A percentile compares a stretch with the other conserved stretches of the same genome.
Evolutionary conservation across 2,329 filamentous ascomycete species (phyloP).

Genomic region (Periconia sp.): DNA sequence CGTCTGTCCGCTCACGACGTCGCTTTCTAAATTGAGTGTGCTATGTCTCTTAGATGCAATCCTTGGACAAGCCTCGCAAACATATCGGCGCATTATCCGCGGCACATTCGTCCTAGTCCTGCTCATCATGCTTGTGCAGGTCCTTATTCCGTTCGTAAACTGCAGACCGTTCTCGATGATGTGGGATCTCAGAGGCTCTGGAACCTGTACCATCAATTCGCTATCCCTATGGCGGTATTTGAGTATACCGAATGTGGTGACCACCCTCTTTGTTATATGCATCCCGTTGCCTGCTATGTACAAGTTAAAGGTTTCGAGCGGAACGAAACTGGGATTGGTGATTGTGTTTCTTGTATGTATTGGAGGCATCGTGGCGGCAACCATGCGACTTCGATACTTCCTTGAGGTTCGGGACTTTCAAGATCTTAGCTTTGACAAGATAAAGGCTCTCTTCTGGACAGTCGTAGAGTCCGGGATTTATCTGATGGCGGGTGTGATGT

Average conservation of each 20-base stretch:
- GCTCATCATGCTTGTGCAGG: conserved; percentile 20
- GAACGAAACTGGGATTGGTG: conserved; percentile 17
- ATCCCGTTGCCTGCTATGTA: conserved; percentile 24
- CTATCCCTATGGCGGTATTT: conserved; percentile 26
- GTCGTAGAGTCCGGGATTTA: conserved; percentile 29
- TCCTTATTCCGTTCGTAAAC: conserved; percentile 28
- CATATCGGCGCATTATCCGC: conserved; percentile 15
- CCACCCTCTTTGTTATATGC: conserved; percentile 21
- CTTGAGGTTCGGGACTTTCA: conserved; percentile 18
- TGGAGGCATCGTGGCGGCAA: conserved; percentile 20
- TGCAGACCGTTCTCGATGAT: conserved; percentile 26
- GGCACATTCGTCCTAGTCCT: conserved; percentile 20
- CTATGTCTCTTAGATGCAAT: conserved; percentile 22
- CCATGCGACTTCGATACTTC: conserved; percentile 26
- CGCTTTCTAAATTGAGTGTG: conserved; percentile 26
- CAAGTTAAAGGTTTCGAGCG: conserved; percentile 14
- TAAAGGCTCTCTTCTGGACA: conserved; percentile 26
- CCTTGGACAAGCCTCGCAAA: conserved; percentile 13
- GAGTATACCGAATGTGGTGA: conserved; percentile 24
- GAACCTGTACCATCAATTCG: conserved; percentile 16
- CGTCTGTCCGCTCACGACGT: conserved; percentile 29
- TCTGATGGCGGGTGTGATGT: conserved; percentile 24
- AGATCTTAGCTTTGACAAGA: conserved; percentile 24
- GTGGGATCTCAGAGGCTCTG: conserved; percentile 13
- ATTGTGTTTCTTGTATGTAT: conserved; percentile 20